Percentiles rank a stretch among this genome's conserved stretches.
phyloP scores from a whole-genome alignment of 345 rosid species.

The Gossypium turneri region DNA sequence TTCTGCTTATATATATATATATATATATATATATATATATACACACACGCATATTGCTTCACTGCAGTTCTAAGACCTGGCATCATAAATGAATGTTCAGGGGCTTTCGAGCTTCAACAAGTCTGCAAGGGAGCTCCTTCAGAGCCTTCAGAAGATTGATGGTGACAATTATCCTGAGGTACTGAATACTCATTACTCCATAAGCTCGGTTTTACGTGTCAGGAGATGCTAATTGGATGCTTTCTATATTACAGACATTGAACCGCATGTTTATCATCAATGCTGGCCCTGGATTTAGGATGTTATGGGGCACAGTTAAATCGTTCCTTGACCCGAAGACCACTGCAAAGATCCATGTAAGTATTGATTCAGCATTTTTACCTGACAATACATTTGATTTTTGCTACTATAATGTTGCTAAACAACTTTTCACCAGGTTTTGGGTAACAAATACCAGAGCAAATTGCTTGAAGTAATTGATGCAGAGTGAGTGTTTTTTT shows the following conservation, averaged over 20 bases:
- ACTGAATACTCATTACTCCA: constrained; percentile 1
- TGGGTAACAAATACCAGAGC: constrained; percentile 87
- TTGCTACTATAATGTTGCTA: constrained; percentile 11
- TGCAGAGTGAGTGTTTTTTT: constrained; percentile 39
- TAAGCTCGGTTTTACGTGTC: background rate
- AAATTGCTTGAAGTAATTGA: constrained; percentile 87
- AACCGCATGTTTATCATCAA: constrained; percentile 94
- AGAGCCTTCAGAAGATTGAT: constrained; percentile 73
- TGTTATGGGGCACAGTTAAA: constrained; percentile 81
- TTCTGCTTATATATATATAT: background rate
- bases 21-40: background rate
- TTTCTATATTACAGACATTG: constrained; percentile 47
- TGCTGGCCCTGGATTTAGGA: constrained; percentile 89
- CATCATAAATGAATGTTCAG: constrained; percentile 31
- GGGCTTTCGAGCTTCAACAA: constrained; percentile 87
- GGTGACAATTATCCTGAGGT: constrained; percentile 98
- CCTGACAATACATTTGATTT: constrained; percentile 7
- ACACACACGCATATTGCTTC: background rate
- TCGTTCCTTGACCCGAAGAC: constrained; percentile 88
- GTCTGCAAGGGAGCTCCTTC: constrained; percentile 75
- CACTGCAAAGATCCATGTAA: constrained; percentile 78
- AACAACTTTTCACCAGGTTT: constrained; percentile 49
- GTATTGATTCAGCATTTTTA: background rate
- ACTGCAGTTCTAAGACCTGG: background rate
- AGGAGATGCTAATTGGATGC: constrained; percentile 18